Evolutionary conservation across 306 rosid species (phyloP).

Genomic region (Prunus campanulata): DNA sequence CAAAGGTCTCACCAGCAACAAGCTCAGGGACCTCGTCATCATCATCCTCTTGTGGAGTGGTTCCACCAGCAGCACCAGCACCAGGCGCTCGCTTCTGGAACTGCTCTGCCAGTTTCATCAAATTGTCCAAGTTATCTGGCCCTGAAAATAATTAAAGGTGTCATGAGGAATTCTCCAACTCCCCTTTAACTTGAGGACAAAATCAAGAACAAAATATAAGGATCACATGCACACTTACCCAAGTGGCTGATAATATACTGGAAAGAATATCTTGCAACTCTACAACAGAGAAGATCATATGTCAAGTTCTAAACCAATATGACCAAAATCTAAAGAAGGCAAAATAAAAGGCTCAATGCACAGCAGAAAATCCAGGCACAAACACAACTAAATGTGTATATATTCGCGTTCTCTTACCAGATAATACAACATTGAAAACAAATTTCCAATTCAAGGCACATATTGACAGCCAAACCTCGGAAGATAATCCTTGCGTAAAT

Average conservation of each 20-base stretch:
- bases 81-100: slow-evolving; percentile 82
- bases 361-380: not conserved
- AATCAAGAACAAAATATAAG: too few relatives aligned
- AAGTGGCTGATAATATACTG: slow-evolving; percentile 42
- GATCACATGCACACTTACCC: slow-evolving; percentile 29
- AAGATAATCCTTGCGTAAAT: too few relatives aligned
- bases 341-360: not conserved
- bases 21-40: slow-evolving; percentile 87
- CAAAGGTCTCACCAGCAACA: slow-evolving; percentile 80
- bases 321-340: not conserved
- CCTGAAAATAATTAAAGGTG: slow-evolving; percentile 42
- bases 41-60: slow-evolving; percentile 56
- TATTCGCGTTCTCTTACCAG: not conserved
- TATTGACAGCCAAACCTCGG: too few relatives aligned
- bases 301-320: not conserved
- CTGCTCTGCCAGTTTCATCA: slow-evolving; percentile 78
- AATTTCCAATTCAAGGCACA: not conserved
- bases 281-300: not conserved
- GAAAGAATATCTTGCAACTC: slow-evolving; percentile 72
- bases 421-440: not conserved
- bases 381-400: not conserved
- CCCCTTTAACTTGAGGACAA: too few relatives aligned
- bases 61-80: slow-evolving; percentile 26
- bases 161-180: not conserved
- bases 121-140: slow-evolving; percentile 84